Evolutionary conservation across 192 early-diverging fungal genomes (phyloP).

Genomic region (Coemansia sp.): DNA sequence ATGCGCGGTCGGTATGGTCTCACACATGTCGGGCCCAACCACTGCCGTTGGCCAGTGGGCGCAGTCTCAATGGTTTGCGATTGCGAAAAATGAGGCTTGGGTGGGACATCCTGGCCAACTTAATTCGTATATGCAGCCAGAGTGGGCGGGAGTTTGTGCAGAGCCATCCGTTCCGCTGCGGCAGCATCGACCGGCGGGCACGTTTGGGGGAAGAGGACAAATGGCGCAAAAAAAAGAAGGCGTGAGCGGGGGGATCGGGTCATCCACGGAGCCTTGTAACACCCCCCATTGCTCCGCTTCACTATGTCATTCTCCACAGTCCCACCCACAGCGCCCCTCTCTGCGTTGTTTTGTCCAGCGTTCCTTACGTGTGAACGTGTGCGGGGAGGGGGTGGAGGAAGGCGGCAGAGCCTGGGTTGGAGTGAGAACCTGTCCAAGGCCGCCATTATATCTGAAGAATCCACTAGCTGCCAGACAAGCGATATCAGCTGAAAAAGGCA

Average conservation of each 20-base stretch:
- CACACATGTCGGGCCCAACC: neutral
- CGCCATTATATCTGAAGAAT: slow-evolving; percentile 8
- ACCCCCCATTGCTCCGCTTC: slow-evolving; percentile 12
- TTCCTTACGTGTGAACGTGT: slow-evolving; percentile 6
- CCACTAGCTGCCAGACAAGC: neutral
- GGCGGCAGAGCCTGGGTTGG: neutral
- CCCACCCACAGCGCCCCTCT: slow-evolving; percentile 1
- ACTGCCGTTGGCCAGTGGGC: neutral
- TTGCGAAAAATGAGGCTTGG: slow-evolving; percentile 7
- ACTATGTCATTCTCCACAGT: slow-evolving; percentile 10
- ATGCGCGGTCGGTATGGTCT: neutral
- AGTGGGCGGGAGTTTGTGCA: neutral
- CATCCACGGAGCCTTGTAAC: slow-evolving; percentile 10
- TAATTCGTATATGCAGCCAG: neutral
- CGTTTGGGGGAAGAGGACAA: slow-evolving; percentile 9
- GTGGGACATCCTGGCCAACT: neutral
- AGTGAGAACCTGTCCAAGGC: neutral
- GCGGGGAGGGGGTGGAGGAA: neutral
- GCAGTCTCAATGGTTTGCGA: slow-evolving; percentile 7
- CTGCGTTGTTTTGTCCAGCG: slow-evolving; percentile 1
- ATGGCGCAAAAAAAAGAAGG: slow-evolving; percentile 3
- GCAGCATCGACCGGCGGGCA: slow-evolving; percentile 5
- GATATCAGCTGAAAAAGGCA: slow-evolving; percentile 5
- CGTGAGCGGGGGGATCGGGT: slow-evolving; percentile 8
- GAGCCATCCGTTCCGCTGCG: slow-evolving; percentile 9